Evolutionary conservation across 23 red algal species (phyloP).

Genomic region (Agarophyton chilense): DNA sequence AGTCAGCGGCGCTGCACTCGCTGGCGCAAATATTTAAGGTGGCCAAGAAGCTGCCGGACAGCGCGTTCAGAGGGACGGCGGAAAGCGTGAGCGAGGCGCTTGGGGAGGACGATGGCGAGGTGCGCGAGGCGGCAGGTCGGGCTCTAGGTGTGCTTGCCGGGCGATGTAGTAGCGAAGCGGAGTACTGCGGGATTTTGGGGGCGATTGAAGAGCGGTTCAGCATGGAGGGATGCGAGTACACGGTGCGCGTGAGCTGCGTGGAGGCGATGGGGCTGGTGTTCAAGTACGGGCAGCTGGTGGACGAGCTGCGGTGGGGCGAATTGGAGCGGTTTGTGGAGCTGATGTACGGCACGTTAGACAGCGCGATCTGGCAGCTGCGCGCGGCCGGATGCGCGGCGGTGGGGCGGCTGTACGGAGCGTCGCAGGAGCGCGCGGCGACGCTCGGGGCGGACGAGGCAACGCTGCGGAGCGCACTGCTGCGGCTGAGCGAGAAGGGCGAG

Average conservation of each 20-base stretch:
- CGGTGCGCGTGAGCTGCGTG: conserved; percentile 17
- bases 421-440: neutral
- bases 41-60: conserved; percentile 35
- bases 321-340: conserved; percentile 2
- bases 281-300: conserved; percentile 4
- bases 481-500: conserved; percentile 38
- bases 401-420: neutral
- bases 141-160: conserved; percentile 31
- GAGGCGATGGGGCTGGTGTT: conserved; percentile 21
- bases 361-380: conserved; percentile 1
- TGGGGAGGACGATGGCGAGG: conserved; percentile 18
- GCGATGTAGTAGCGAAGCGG: conserved; percentile 12
- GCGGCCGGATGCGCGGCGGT: neutral
- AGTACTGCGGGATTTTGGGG: conserved; percentile 32
- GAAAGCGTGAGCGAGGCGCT: neutral
- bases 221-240: conserved; percentile 20
- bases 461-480: neutral
- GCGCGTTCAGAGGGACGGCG: conserved; percentile 14
- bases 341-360: neutral
- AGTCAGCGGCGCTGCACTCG: conserved; percentile 37
- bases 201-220: neutral
- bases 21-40: conserved; percentile 38
- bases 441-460: neutral
- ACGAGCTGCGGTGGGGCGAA: neutral
- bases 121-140: conserved; percentile 21